Evolutionary conservation across 1,284 basidiomycete species (phyloP), one percentile per base, ranked within the genome.

Genomic region (Ustilago hordei): DNA sequence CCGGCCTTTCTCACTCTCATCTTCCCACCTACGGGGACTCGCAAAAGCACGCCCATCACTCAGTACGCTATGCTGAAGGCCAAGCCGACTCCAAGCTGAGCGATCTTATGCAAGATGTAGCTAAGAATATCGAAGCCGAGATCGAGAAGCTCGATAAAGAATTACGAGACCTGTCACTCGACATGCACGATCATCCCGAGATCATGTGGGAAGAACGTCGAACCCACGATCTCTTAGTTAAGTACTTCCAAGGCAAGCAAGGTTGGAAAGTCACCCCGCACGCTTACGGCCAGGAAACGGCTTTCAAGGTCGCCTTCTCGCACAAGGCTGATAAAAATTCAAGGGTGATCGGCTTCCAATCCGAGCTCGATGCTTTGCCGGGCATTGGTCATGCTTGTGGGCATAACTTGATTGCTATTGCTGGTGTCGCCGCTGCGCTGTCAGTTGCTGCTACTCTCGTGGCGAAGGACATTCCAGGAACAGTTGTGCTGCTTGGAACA

Each of bases 331-430:
- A 80, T 38, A 69, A 66, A 19, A 47, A 66, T 8, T 66, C 63
- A 15, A 58, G 74, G 11, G 80, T 78, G 12, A 71, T 86, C n/a
- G 86, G 86, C 1, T 85, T 86, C 72, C 74, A 88, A 93, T 59
- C 92, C 8, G 93, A 94, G 85, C 91, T 92, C 89, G 91, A 91
- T 79, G 73, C 90, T 5, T 59, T 80, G 8, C 79, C 77, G 0
- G 75, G 78, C 2, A 68, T 81, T 23, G 79, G 76, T 5, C 91
- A 94, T 85, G 93, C 92, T 0, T 95, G 93, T 81, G 93, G 93
- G 0, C 77, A 95, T 84, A 94, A 94, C 84, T 88, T 95, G 63
- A 95, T 95, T 67, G 93, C 93, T 36, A 91, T 92, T 65, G 89
- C 90, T 59, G 94, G 93, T 32, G 90, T 93, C 28, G 93, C 91